Conservation (phyloP, 441 rosid genomes). For the Euphorbia celastroides region DNA sequence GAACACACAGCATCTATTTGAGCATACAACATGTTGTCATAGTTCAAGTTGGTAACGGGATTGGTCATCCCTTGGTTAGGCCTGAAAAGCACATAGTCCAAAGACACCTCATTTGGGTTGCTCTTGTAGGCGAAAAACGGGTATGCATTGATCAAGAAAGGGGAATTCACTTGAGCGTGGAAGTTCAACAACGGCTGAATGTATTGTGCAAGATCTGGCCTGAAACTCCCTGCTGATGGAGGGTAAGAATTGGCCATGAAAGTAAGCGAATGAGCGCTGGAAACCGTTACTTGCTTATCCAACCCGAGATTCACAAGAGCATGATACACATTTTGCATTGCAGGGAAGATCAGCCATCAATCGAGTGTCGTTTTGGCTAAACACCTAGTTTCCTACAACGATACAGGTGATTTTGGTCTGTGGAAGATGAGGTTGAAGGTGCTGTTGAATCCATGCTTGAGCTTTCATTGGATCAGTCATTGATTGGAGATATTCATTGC, state of each 20-base stretch:
- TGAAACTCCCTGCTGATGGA: conserved; percentile 64
- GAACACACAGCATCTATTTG: conserved; percentile 77
- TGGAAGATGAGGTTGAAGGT: conserved; percentile 36
- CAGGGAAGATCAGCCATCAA: conserved; percentile 38
- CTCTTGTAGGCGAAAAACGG: conserved; percentile 76
- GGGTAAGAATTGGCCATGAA: conserved; percentile 54
- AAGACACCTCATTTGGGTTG: conserved; percentile 39
- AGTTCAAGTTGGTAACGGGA: conserved; percentile 52
- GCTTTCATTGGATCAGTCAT: conserved; percentile 41
- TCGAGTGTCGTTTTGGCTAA: conserved; percentile 25
- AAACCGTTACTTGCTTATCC: conserved; percentile 52
- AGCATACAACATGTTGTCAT: conserved; percentile 86
- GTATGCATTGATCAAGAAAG: conserved; percentile 76
- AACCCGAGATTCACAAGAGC: conserved; percentile 42
- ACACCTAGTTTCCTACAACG: conserved; percentile 48
- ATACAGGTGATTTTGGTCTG: conserved; percentile 43
- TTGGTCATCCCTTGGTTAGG: conserved; percentile 59
- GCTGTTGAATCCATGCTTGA: conserved; percentile 38
- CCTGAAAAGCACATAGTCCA: conserved; percentile 68
- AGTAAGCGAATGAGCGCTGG: conserved; percentile 58
- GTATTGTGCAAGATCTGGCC: conserved; percentile 38
- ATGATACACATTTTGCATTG: conserved; percentile 35
- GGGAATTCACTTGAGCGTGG: conserved; percentile 49
- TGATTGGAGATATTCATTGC: conserved; percentile 32
- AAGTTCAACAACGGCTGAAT: conserved; percentile 53